Evolutionary conservation across 305 asterid species (phyloP).

Genomic region (Rubia peregrina): DNA sequence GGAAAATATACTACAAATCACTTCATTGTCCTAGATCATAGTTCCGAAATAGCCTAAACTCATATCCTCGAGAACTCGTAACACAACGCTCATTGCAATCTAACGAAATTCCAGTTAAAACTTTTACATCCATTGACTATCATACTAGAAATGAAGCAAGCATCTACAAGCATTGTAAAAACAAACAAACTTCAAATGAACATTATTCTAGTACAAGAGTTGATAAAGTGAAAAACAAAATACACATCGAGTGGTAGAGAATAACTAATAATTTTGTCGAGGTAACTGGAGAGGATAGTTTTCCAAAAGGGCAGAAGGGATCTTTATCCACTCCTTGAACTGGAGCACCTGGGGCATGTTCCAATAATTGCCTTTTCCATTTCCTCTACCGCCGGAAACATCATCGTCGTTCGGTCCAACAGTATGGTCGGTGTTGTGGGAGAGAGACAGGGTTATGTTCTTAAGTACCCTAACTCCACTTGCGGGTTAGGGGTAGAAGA

Average conservation of each 20-base stretch:
- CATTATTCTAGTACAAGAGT: neutral
- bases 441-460: too few species aligned
- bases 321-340: too few species aligned
- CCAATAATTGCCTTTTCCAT: too few species aligned
- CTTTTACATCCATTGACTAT: neutral
- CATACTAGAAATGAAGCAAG: neutral
- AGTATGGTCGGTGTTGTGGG: too few species aligned
- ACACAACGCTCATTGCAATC: neutral
- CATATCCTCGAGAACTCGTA: neutral
- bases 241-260: neutral
- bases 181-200: neutral
- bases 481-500: too few species aligned
- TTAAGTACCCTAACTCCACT: too few species aligned
- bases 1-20: too few species aligned
- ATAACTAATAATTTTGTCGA: constrained; percentile 76
- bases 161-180: neutral
- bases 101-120: neutral
- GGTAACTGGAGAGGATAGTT: constrained; percentile 70
- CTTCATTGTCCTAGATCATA: neutral
- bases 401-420: too few species aligned
- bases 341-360: too few species aligned
- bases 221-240: neutral
- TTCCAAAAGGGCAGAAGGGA: constrained; percentile 86
- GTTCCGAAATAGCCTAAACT: neutral
- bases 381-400: too few species aligned